Percentiles rank a stretch among this genome's conserved stretches.
Conservation (phyloP, 2,329 filamentous ascomycete genomes). For the Sarocladiaceae sp. region DNA sequence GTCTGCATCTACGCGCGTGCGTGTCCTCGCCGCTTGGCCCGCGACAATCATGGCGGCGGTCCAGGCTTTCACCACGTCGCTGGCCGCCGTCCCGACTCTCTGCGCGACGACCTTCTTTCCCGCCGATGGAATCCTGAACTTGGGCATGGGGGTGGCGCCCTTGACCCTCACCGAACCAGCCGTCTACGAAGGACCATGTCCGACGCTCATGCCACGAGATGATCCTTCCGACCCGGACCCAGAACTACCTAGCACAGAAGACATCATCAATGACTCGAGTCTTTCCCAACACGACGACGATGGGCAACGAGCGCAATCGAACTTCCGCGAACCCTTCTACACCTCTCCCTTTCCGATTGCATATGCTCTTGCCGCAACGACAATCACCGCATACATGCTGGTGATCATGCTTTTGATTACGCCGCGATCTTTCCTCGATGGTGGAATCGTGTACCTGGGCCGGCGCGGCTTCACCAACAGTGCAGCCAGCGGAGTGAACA, state of each 20-base stretch:
- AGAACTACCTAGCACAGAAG: constrained; percentile 1
- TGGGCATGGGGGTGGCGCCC: constrained; percentile 44
- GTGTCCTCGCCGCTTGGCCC: background rate
- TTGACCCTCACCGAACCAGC: constrained; percentile 57
- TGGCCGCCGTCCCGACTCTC: constrained; percentile 25
- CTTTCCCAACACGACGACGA: constrained; percentile 23
- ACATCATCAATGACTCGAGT: constrained; percentile 25
- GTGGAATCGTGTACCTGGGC: constrained; percentile 76
- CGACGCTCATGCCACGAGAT: constrained; percentile 13
- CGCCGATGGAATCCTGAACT: constrained; percentile 40
- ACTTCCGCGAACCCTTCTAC: constrained; percentile 84
- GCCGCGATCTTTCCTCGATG: constrained; percentile 87
- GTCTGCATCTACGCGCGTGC: background rate
- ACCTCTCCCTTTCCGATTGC: constrained; percentile 89
- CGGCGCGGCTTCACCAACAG: constrained; percentile 81
- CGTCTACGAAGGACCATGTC: constrained; percentile 43
- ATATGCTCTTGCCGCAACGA: constrained; percentile 88
- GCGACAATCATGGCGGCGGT: constrained; percentile 8
- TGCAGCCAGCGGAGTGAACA: constrained; percentile 72
- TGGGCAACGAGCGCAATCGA: constrained; percentile 45
- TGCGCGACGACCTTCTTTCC: constrained; percentile 41
- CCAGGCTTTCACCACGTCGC: constrained; percentile 18
- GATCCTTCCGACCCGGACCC: background rate
- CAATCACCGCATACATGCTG: constrained; percentile 85
- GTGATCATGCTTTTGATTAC: constrained; percentile 93